Conservation (phyloP, 148 eudicot genomes). For the Rhododendron griersonianum region DNA sequence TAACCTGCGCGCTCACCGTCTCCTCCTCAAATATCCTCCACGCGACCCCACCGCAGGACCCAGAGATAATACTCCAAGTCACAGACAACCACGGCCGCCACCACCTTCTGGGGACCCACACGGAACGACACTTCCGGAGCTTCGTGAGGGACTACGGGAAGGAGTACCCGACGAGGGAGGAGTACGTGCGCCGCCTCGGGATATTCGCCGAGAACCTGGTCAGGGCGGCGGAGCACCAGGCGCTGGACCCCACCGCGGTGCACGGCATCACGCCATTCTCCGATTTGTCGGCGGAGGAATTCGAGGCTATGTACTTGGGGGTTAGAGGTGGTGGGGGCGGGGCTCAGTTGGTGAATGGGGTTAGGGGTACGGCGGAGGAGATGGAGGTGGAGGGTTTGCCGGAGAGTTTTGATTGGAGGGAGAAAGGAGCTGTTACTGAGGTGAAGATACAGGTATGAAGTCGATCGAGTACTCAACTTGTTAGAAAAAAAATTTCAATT, state of each 20-base stretch:
- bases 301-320: constrained; percentile 54
- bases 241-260: constrained; percentile 73
- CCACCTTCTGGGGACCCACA: constrained; percentile 25
- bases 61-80: constrained; percentile 31
- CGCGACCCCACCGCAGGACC: constrained; percentile 12
- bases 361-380: constrained; percentile 17
- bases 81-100: constrained; percentile 15
- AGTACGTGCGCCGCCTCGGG: constrained; percentile 64
- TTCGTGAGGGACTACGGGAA: constrained; percentile 59
- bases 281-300: constrained; percentile 64
- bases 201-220: constrained; percentile 55
- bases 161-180: constrained; percentile 50
- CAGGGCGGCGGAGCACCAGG: constrained; percentile 89
- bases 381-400: constrained; percentile 62
- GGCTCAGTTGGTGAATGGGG: not conserved
- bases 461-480: not conserved
- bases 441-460: constrained; percentile 73
- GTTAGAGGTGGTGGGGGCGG: constrained; percentile 24
- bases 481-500: too few species aligned
- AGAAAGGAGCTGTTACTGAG: constrained; percentile 78
- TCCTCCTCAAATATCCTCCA: not conserved
- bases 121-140: constrained; percentile 41
- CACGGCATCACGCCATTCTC: constrained; percentile 87
- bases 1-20: constrained; percentile 25
- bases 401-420: constrained; percentile 81